phyloP scores from a whole-genome alignment of 2,329 filamentous ascomycete genomes.

The Penicillium vulpinum region DNA sequence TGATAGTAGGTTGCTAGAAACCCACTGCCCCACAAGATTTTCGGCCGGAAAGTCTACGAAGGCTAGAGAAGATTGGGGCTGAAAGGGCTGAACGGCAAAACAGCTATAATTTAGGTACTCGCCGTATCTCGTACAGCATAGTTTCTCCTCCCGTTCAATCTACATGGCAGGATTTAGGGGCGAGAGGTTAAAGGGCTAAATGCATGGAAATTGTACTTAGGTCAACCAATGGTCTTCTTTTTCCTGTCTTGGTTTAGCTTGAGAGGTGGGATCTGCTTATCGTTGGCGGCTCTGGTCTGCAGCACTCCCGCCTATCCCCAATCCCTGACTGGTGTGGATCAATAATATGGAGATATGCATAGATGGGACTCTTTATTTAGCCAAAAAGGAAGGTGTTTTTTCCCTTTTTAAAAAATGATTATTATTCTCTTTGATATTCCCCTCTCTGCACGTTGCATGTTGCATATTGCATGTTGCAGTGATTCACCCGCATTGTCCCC shows the following conservation, averaged over 20 bases:
- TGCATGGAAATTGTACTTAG: not conserved
- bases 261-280: not conserved
- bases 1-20: too few relatives aligned
- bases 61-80: not conserved
- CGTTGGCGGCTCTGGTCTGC: conserved; percentile 2
- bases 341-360: not conserved
- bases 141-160: not conserved
- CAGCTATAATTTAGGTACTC: not conserved
- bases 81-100: not conserved
- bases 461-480: not conserved
- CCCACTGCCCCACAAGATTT: not conserved
- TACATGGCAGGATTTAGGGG: not conserved
- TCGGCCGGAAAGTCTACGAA: not conserved
- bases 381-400: conserved; percentile 1
- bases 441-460: not conserved
- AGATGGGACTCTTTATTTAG: not conserved
- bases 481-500: conserved; percentile 1
- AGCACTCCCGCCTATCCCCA: not conserved
- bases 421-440: not conserved
- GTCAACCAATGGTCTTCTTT: not conserved
- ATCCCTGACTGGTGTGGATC: not conserved
- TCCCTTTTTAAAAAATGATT: not conserved
- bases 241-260: not conserved
- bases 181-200: not conserved
- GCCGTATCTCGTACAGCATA: too few relatives aligned